These are phyloP conservation scores for Ustilago loliicola DNA, from an alignment of 1,284 basidiomycete genomes.

Conservation along the genomic window DNA sequence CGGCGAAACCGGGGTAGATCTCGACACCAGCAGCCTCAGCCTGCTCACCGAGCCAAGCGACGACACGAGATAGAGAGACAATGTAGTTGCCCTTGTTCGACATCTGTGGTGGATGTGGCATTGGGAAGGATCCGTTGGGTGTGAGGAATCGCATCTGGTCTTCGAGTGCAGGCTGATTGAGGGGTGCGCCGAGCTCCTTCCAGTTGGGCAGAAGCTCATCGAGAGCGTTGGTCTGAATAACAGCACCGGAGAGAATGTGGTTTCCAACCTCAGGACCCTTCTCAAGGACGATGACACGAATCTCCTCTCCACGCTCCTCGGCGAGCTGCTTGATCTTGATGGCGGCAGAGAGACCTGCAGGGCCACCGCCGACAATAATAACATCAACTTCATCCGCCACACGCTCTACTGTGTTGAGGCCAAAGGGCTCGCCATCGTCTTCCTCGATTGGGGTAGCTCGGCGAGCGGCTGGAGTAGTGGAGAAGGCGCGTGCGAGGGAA, in stretches of 20 bases:
- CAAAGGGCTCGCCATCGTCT: conserved; percentile 62
- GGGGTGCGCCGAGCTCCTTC: conserved; percentile 76
- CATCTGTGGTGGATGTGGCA: conserved; percentile 99
- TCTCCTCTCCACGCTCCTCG: conserved; percentile 79
- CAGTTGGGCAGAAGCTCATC: conserved; percentile 93
- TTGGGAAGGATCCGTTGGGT: conserved; percentile 79
- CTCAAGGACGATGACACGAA: conserved; percentile 93
- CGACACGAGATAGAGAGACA: conserved; percentile 87
- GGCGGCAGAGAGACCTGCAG: conserved; percentile 94
- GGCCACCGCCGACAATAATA: conserved; percentile 95
- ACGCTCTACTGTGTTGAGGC: conserved; percentile 66
- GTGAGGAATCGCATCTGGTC: conserved; percentile 92
- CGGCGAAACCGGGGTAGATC: conserved; percentile 97
- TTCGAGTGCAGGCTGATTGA: conserved; percentile 84
- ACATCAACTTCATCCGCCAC: conserved; percentile 84
- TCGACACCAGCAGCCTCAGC: conserved; percentile 94
- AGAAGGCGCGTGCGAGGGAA: conserved; percentile 36
- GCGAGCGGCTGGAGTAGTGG: conserved; percentile 31
- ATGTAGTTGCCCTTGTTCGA: conserved; percentile 94
- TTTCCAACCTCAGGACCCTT: conserved; percentile 94
- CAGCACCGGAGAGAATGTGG: conserved; percentile 95
- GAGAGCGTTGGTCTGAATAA: conserved; percentile 91
- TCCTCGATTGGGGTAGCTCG: conserved; percentile 57
- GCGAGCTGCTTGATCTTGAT: conserved; percentile 96
- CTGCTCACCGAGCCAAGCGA: conserved; percentile 88